Evolutionary conservation across 176 grass and related monocot genomes (phyloP).

Genomic region (Phoenix dactylifera): DNA sequence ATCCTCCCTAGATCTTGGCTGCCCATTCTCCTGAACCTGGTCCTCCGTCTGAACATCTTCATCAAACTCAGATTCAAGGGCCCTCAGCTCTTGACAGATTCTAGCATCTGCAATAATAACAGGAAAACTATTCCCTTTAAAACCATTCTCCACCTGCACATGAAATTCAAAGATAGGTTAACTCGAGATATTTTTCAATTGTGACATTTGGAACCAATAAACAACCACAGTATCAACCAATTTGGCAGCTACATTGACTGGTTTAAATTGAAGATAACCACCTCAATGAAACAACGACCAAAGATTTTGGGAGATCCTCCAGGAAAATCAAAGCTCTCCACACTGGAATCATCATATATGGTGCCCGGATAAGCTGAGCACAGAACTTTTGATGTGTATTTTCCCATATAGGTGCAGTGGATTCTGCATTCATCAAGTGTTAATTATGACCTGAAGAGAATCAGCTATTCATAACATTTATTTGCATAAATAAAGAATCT

Average conservation of each 20-base stretch:
- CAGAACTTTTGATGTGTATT: constrained; percentile 81
- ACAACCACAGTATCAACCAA: not conserved
- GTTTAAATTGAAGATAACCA: constrained; percentile 7
- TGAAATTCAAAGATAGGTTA: not conserved
- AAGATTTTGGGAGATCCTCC: constrained; percentile 48
- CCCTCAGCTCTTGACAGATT: constrained; percentile 72
- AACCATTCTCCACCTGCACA: constrained; percentile 89
- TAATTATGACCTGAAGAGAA: constrained; percentile 5
- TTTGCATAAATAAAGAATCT: not conserved
- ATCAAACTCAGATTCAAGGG: constrained; percentile 65
- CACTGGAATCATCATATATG: constrained; percentile 95
- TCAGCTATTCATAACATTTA: not conserved
- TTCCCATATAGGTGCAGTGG: constrained; percentile 75
- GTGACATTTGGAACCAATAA: too few relatives aligned
- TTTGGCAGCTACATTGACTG: not conserved
- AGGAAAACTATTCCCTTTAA: constrained; percentile 93
- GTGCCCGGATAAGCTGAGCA: constrained; percentile 87
- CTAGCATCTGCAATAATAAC: constrained; percentile 65
- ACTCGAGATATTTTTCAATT: too few relatives aligned
- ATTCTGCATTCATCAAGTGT: constrained; percentile 49
- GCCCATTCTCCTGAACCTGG: constrained; percentile 28
- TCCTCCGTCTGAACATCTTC: constrained; percentile 49
- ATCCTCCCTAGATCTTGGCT: constrained; percentile 42
- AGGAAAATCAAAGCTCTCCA: constrained; percentile 80
- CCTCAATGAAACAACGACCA: constrained; percentile 94